These are phyloP conservation scores for Corrigiola litoralis DNA, from an alignment of 179 eudicot species.

Conservation along the genomic window DNA sequence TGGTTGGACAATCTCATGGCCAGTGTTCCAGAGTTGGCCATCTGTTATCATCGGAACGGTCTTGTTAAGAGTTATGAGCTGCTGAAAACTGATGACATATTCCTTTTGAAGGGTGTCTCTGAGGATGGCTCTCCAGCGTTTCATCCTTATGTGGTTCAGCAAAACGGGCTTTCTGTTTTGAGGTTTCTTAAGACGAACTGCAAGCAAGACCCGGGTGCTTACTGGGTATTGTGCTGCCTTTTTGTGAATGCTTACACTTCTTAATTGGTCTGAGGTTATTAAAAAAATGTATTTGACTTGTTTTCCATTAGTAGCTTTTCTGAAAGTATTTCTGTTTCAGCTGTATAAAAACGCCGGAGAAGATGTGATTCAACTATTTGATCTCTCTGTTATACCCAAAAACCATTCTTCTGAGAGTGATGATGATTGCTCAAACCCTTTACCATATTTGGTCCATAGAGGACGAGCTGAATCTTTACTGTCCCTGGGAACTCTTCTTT, in stretches of 20 bases:
- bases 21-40: constrained; percentile 94
- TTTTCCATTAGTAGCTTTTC: constrained; percentile 5
- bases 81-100: constrained; percentile 85
- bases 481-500: constrained; percentile 78
- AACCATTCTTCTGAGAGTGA: constrained; percentile 45
- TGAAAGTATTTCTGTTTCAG: constrained; percentile 34
- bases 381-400: constrained; percentile 74
- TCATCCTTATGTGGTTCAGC: constrained; percentile 87
- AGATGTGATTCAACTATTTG: constrained; percentile 89
- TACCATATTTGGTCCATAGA: constrained; percentile 62
- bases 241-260: constrained; percentile 3
- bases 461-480: constrained; percentile 81
- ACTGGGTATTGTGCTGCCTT: constrained; percentile 57
- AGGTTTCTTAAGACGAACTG: constrained; percentile 93
- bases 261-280: not conserved
- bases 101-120: constrained; percentile 74
- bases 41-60: constrained; percentile 90
- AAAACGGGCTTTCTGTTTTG: constrained; percentile 90
- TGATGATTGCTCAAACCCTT: constrained; percentile 49
- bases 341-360: constrained; percentile 90
- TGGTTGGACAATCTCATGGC: constrained; percentile 99
- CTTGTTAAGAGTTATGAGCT: constrained; percentile 97
- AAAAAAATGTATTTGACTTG: not conserved
- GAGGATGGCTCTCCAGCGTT: constrained; percentile 95
- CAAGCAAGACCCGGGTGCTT: constrained; percentile 98